A percentile compares a stretch with the other conserved stretches of the same genome.
These are phyloP conservation scores for Fraxinus angustifolia DNA, from an alignment of 305 asterid species.

Conservation along the genomic window DNA sequence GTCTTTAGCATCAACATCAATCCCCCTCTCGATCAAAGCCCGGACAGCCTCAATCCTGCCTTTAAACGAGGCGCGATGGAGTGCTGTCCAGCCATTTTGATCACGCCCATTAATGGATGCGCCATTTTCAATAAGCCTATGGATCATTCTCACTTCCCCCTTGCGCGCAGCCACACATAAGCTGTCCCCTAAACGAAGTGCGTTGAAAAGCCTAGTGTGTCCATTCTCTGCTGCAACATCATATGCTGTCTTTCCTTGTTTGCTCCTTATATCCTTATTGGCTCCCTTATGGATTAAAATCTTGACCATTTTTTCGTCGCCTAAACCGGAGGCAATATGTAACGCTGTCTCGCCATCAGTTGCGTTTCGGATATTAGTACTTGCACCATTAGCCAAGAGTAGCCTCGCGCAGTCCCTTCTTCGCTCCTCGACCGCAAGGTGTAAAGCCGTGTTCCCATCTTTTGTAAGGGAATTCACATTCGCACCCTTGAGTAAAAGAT, in stretches of 20 bases:
- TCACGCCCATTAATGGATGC: constrained; percentile 65
- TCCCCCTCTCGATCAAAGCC: constrained; percentile 52
- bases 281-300: constrained; percentile 66
- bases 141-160: constrained; percentile 64
- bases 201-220: constrained; percentile 53
- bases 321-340: constrained; percentile 50
- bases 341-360: constrained; percentile 56
- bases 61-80: constrained; percentile 73
- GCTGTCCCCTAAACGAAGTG: constrained; percentile 56
- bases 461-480: constrained; percentile 47
- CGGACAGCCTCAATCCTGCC: constrained; percentile 53
- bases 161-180: constrained; percentile 59
- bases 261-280: constrained; percentile 57
- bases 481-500: constrained; percentile 59
- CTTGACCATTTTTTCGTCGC: constrained; percentile 65
- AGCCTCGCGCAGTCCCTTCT: constrained; percentile 54
- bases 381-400: constrained; percentile 45
- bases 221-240: constrained; percentile 82
- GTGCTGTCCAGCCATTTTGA: constrained; percentile 71
- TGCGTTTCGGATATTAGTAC: constrained; percentile 27
- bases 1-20: constrained; percentile 51
- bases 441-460: constrained; percentile 63
- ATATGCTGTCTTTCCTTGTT: constrained; percentile 51
- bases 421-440: constrained; percentile 64
- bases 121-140: constrained; percentile 56